Base-by-base conservation (phyloP, 2,329 filamentous ascomycete genomes). In the Fusarium abutilonis region DNA sequence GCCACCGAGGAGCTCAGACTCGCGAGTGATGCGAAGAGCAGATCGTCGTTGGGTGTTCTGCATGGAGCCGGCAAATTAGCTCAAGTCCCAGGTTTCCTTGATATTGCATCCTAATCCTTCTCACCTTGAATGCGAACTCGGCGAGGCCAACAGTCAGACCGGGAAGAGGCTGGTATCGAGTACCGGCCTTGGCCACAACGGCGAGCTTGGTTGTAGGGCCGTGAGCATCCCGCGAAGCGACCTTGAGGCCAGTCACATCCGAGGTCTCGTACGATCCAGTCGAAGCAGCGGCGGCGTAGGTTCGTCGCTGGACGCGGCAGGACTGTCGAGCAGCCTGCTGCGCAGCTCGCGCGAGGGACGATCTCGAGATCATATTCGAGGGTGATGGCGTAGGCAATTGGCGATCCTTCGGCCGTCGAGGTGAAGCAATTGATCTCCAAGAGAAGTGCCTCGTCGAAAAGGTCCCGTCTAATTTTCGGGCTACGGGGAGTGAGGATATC, bases 51-150 rank as follows among this genome's bases (percentile, higher is more conserved):
- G 79, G 72, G 95, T 99, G 83, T 89, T 93, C 90, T 94, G 73
- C 51, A 66, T 61, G 69, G 66, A 74, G 73, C 52, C 64, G 54
- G 57, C 67, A 80, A 79, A 80, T 83, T 82, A 84, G 80, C 80
- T 82, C 67, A 73, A 63, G 60, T 53, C 49, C 48, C 46, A 23
- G 34, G 17, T 35, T 47, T 47, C 56, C 36, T 59, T 44, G 11
- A 60, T 48, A 29, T 29, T 29, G 28, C 28, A 40, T 55, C 49
- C 42, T 55, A 46, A 21, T 53, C 44, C 44, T 34, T 47, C 60
- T 68, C 51, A 93, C 95, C 91, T 96, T 96, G 88, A 97, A 99
- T 67, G 96, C 94, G 82, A 96, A 99, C 78, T 92, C 91, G 82
- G 95, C 91, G 68, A 99, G 86, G 56, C 90, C 94, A 75, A 93